Conservation (phyloP, 73 alveolate species). For the Effrenium voratum region DNA sequence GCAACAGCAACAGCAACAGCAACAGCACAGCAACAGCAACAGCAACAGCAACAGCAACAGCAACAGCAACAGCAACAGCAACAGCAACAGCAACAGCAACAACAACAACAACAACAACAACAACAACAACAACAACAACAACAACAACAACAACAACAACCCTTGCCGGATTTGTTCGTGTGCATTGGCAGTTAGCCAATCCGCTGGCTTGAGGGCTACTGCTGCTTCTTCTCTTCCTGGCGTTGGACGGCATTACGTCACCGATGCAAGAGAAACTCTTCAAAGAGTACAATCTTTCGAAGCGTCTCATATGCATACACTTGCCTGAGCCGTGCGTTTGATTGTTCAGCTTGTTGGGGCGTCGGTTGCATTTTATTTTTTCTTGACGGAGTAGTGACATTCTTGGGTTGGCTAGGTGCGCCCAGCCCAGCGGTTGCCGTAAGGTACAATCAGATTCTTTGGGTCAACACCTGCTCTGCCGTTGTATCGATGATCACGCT, state of each 20-base stretch:
- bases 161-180: too few relatives aligned
- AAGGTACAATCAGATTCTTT: constrained; percentile 82
- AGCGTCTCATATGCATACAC: not conserved
- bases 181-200: too few relatives aligned
- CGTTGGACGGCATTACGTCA: constrained; percentile 82
- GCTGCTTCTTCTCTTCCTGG: constrained; percentile 72
- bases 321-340: not conserved
- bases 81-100: too few relatives aligned
- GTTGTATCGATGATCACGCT: constrained; percentile 70
- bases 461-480: constrained; percentile 63
- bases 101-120: too few relatives aligned
- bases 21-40: too few relatives aligned
- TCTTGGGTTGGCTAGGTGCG: not conserved
- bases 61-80: too few relatives aligned
- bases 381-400: too few relatives aligned
- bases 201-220: constrained; percentile 46
- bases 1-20: too few relatives aligned
- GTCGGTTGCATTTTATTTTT: not conserved
- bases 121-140: too few relatives aligned
- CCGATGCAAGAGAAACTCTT: constrained; percentile 77
- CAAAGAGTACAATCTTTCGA: constrained; percentile 59
- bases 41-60: too few relatives aligned
- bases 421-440: not conserved
- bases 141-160: too few relatives aligned
- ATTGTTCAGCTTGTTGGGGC: not conserved